phyloP scores from a whole-genome alignment of 495 filamentous ascomycete species.

The Parmelia sp. region DNA sequence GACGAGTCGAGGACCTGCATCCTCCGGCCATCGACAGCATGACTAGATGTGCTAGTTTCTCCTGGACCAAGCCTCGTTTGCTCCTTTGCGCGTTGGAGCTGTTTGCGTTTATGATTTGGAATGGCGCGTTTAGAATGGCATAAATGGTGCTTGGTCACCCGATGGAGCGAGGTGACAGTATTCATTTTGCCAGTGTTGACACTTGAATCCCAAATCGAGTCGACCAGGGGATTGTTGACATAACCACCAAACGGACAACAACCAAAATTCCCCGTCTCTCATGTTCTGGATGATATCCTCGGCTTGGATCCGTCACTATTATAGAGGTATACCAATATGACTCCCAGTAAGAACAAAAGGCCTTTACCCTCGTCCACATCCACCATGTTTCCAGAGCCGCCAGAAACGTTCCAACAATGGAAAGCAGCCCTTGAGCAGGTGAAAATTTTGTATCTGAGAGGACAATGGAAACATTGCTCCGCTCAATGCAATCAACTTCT shows the following conservation, averaged over 20 bases:
- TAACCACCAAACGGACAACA: not conserved
- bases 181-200: not conserved
- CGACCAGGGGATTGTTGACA: not conserved
- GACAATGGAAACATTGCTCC: constrained; percentile 44
- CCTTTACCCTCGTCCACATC: constrained; percentile 24
- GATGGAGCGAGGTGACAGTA: not conserved
- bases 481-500: constrained; percentile 34
- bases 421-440: constrained; percentile 29
- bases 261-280: not conserved
- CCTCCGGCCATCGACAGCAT: not conserved
- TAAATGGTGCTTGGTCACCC: not conserved
- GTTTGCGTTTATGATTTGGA: not conserved
- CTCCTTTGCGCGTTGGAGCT: not conserved
- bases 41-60: not conserved
- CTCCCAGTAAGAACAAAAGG: constrained; percentile 23
- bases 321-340: constrained; percentile 15
- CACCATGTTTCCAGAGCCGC: constrained; percentile 20
- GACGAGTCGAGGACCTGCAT: not conserved
- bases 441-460: constrained; percentile 36
- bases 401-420: constrained; percentile 34
- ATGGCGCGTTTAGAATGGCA: not conserved
- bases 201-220: not conserved
- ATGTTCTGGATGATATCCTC: not conserved
- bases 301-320: not conserved
- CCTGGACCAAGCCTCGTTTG: constrained; percentile 1